These are phyloP conservation scores for Diplocarpon mali DNA, from an alignment of 2,329 filamentous ascomycete species.

Conservation along the genomic window DNA sequence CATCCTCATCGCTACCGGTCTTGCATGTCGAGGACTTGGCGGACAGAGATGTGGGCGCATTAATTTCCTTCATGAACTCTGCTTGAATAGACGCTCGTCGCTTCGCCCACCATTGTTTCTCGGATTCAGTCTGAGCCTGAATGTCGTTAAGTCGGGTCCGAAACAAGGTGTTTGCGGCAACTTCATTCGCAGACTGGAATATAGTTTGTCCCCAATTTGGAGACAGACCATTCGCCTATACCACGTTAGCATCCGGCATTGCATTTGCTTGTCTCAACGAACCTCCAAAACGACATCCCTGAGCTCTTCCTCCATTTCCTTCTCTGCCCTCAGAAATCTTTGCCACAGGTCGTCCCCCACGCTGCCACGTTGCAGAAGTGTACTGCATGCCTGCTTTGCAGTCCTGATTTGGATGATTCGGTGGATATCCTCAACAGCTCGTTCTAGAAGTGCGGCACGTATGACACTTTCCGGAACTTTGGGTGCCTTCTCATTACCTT, in stretches of 20 bases:
- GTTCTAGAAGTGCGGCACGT: conserved; percentile 76
- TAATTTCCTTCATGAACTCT: conserved; percentile 77
- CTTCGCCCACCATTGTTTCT: conserved; percentile 91
- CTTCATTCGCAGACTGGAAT: conserved; percentile 96
- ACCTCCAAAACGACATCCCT: conserved; percentile 91
- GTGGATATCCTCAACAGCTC: conserved; percentile 86
- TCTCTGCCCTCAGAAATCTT: conserved; percentile 81
- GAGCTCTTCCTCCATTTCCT: conserved; percentile 94
- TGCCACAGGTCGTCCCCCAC: conserved; percentile 96
- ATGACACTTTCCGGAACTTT: conserved; percentile 73
- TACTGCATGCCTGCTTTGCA: conserved; percentile 77
- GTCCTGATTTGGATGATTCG: conserved; percentile 81
- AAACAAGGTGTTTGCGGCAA: conserved; percentile 71
- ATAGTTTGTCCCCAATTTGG: conserved; percentile 89
- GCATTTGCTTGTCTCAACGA: conserved; percentile 19
- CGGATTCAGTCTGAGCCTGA: conserved; percentile 55
- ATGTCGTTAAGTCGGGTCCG: conserved; percentile 67
- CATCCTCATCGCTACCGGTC: conserved; percentile 54
- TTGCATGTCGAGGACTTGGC: conserved; percentile 29
- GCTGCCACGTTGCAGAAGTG: conserved; percentile 76
- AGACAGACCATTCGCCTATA: conserved; percentile 77
- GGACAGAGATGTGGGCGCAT: conserved; percentile 43
- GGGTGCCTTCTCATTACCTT: conserved; percentile 53
- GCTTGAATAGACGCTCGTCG: conserved; percentile 61
- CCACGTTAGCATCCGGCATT: conserved; percentile 14